Evolutionary conservation across 1,284 basidiomycete genomes (phyloP).

Genomic region (Waitea zeae): DNA sequence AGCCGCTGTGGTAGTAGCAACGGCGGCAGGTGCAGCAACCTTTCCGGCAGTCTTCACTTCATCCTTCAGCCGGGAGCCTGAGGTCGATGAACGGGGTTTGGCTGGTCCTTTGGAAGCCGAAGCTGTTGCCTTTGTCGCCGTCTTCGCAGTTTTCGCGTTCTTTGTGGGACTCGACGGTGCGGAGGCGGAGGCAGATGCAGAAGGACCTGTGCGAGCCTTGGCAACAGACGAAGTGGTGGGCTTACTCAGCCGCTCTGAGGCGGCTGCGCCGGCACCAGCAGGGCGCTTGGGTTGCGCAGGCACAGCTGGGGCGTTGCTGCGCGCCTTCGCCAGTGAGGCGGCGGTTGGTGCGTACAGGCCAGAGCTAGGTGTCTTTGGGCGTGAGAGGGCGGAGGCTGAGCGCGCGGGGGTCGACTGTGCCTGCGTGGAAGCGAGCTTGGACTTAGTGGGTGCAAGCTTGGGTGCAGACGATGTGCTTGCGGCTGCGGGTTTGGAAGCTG

Average conservation of each 20-base stretch:
- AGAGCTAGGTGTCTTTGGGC: constrained; percentile 13
- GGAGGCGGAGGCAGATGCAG: too few species aligned
- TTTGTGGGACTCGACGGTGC: constrained; percentile 5
- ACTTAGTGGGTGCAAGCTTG: constrained; percentile 8
- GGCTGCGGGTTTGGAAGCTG: constrained; percentile 25
- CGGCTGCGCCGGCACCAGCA: constrained; percentile 25
- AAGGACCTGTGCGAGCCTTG: constrained; percentile 26
- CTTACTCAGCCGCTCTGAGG: constrained; percentile 53
- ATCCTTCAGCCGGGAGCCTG: too few species aligned
- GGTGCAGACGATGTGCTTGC: constrained; percentile 23
- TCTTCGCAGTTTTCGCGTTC: not conserved
- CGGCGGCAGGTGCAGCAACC: too few species aligned
- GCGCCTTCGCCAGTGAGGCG: constrained; percentile 51
- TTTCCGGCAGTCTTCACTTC: too few species aligned
- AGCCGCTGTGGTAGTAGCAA: too few species aligned
- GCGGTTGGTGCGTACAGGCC: constrained; percentile 64
- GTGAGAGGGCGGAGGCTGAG: constrained; percentile 9
- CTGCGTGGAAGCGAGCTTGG: constrained; percentile 14
- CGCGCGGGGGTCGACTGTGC: constrained; percentile 25
- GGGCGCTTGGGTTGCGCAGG: constrained; percentile 4
- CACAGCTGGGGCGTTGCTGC: constrained; percentile 20
- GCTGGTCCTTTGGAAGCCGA: constrained; percentile 8
- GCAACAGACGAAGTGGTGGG: constrained; percentile 60
- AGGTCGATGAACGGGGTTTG: too few species aligned
- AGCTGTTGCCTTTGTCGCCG: not conserved